Base-by-base conservation (phyloP, 2,329 filamentous ascomycete species). In the Myrmaecium sp. region DNA sequence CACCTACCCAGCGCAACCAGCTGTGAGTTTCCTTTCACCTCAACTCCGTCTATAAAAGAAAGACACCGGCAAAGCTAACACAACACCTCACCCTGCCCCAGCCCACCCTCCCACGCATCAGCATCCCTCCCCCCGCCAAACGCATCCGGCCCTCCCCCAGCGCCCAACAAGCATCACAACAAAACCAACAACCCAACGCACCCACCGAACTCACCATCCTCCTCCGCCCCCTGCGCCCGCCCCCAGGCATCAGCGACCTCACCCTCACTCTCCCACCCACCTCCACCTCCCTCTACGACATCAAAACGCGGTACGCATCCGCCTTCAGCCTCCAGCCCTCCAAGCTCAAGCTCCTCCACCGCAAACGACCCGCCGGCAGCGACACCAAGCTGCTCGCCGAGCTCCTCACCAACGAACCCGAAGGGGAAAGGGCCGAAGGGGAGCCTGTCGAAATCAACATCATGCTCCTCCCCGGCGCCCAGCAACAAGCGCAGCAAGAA, bases 401-500 rank as follows among this genome's bases (percentile, higher is more conserved):
- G 31, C 46, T 91, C 1, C 38, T 84, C 2, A 51, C 60, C 0
- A 60, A 66, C 3, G 69, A 67, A 23, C 60, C 55, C 15, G 61
- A 40, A 11, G 42, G 44, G 29, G 33, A 51, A 21, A 32, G 30
- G 39, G 38, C 21, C 14, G 51, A 40, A 2, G 60, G 56, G 7
- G 52, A 48, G 29, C 51, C 53, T 13, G 60, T 86, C 0, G 83
- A 93, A 49, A 74, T 95, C 35, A 71, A 71, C 2, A 66, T 94
- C 29, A 95, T 95, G 83, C 64, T 94, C 12, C 70, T 93, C 46
- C 79, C 77, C 3, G 83, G 81, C 9, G 69, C n/a, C n/a, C n/a
- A n/a, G n/a, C n/a, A n/a, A n/a, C n/a, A n/a, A n/a, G n/a, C n/a
- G n/a, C n/a, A n/a, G n/a, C n/a, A n/a, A n/a, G n/a, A n/a, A n/a